Evolutionary conservation across 75 land plant species (phyloP).

Genomic region (Picea glauca): DNA sequence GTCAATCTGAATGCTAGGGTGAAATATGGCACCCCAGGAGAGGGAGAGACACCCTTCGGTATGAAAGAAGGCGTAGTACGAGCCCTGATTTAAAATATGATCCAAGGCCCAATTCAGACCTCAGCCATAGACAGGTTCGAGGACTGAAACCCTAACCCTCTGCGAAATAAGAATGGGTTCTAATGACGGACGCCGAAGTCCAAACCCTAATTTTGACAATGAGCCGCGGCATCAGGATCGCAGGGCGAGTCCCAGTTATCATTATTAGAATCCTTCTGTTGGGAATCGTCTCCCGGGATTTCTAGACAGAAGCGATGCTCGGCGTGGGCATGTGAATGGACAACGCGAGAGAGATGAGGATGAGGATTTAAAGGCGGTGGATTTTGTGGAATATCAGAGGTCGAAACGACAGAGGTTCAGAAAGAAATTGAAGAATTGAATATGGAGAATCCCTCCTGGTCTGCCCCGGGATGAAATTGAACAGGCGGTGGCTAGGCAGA

Average conservation of each 20-base stretch:
- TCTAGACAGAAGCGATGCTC: not conserved
- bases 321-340: not conserved
- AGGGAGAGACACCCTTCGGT: no score
- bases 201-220: not conserved
- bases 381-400: slow-evolving; percentile 51
- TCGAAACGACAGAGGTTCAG: slow-evolving; percentile 76
- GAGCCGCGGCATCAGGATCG: not conserved
- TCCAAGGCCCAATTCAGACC: no score
- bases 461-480: slow-evolving; percentile 36
- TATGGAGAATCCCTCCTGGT: slow-evolving; percentile 80
- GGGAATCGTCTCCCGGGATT: slow-evolving; percentile 1
- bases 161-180: no score
- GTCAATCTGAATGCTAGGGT: no score
- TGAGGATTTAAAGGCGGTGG: slow-evolving; percentile 63
- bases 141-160: no score
- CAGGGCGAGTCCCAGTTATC: slow-evolving; percentile 7
- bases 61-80: no score
- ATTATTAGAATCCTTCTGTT: not conserved
- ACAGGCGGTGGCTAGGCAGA: not conserved
- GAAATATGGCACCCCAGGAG: no score
- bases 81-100: no score
- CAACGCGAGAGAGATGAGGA: slow-evolving; percentile 34
- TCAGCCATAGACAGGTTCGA: no score
- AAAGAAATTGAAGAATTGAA: slow-evolving; percentile 52
- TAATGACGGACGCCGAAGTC: not conserved